Evolutionary conservation across 768 basidiomycete genomes (phyloP), one percentile per base, ranked within the genome.

Genomic region (Xerocomus spinulosus): DNA sequence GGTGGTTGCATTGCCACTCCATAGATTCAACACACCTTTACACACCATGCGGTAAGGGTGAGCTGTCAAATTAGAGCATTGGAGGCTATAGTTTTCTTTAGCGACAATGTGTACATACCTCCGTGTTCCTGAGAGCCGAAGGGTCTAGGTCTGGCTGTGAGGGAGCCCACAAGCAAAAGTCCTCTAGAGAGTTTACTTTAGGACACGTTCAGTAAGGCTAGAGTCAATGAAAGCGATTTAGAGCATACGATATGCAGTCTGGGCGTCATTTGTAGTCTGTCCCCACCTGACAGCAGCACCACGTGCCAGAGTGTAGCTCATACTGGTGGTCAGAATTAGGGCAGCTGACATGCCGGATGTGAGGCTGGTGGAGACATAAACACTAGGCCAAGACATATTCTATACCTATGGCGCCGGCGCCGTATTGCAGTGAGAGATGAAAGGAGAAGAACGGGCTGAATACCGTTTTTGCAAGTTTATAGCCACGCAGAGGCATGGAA

Each of bases 241-340:
- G 35, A 17, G 64, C 79, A 52, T 60, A 81, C 83, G 51, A 59
- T 77, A 82, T 9, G 74, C 77, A 53, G 81, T 81, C 58, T 89
- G 88, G n/a, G n/a, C n/a, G n/a, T n/a, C n/a, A n/a, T n/a, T n/a
- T n/a, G n/a, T n/a, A n/a, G n/a, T n/a, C n/a, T n/a, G n/a, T n/a
- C n/a, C n/a, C n/a, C n/a, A n/a, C n/a, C n/a, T 82, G 82, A 62
- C 88, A 92, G 47, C 75, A 17, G 79, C 77, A 49, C 74, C 75
- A 52, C 74, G 79, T 24, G 74, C 72, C 29, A 77, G 73, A 50
- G 67, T 68, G 63, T 79, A 70, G 18, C 48, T 41, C 47, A 57
- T 26, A 35, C 44, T 32, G 4, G 42, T 47, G 25, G 56, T 51
- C 34, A 46, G 41, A 36, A 56, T 53, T 15, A 61, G 42, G 40